Percentiles rank a stretch among this genome's conserved stretches.
These are phyloP conservation scores for Exophiala aquamarina DNA, from an alignment of 2,329 filamentous ascomycete species.

Conservation along the genomic window DNA sequence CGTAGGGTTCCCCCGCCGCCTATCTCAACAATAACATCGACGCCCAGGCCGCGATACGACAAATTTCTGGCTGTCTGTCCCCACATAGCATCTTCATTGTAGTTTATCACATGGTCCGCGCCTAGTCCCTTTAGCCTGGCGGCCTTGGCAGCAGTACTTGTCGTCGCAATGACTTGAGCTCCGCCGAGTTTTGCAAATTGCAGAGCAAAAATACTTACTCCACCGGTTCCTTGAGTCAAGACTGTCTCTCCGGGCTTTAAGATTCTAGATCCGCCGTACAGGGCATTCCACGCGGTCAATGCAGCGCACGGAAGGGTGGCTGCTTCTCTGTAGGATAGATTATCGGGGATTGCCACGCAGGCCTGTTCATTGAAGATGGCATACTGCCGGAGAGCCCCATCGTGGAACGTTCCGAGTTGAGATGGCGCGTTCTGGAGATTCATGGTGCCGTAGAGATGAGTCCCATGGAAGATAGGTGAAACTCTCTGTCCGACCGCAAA, in stretches of 20 bases:
- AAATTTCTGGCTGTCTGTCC: no score
- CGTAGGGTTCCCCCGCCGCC: no score
- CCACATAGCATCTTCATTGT: no score
- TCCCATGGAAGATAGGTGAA: no score
- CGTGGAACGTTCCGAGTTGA: conserved; percentile 61
- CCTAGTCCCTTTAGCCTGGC: conserved; percentile 21
- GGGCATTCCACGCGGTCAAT: conserved; percentile 65
- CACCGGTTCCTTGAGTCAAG: conserved; percentile 61
- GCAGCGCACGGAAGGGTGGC: conserved; percentile 61
- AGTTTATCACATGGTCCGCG: no score
- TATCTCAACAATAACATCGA: no score
- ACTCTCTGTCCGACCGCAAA: no score
- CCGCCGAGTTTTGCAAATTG: conserved; percentile 46
- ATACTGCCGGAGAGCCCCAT: conserved; percentile 68
- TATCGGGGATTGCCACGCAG: conserved; percentile 61
- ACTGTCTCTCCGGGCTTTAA: conserved; percentile 55
- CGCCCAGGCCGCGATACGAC: no score
- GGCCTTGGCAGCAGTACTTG: conserved; percentile 55
- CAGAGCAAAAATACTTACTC: conserved; percentile 57
- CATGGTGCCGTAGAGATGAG: no score
- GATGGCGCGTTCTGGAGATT: no score
- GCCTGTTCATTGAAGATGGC: conserved; percentile 67
- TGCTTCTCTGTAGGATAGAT: conserved; percentile 54
- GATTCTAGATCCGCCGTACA: conserved; percentile 51
- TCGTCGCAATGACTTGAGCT: conserved; percentile 58